phyloP scores from a whole-genome alignment of 805 yeast species.

The Cyberlindnera suaveolens region DNA sequence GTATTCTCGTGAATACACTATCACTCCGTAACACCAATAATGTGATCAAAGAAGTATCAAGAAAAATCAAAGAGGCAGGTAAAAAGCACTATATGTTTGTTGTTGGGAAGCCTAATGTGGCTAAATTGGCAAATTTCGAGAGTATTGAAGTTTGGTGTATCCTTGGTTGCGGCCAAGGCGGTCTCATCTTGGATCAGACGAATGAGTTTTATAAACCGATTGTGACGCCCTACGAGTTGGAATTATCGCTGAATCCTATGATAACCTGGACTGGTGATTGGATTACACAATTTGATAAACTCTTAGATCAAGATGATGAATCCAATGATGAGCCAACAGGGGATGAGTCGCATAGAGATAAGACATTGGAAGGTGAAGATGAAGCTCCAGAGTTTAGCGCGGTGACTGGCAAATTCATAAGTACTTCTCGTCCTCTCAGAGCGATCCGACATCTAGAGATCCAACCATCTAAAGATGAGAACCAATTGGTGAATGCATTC shows the following conservation, averaged over 20 bases:
- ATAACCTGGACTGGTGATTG: slow-evolving; percentile 91
- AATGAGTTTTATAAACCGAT: slow-evolving; percentile 87
- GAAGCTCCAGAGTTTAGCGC: slow-evolving; percentile 84
- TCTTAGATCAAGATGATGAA: slow-evolving; percentile 32
- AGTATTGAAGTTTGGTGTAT: slow-evolving; percentile 93
- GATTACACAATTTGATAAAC: slow-evolving; percentile 72
- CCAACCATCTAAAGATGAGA: slow-evolving; percentile 7
- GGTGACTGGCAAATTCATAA: slow-evolving; percentile 72
- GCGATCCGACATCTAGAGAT: slow-evolving; percentile 58
- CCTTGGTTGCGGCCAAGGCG: slow-evolving; percentile 91
- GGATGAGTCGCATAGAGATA: slow-evolving; percentile 22
- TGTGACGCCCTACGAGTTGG: slow-evolving; percentile 87
- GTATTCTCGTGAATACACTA: slow-evolving; percentile 83
- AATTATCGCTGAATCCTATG: slow-evolving; percentile 70
- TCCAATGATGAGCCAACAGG: slow-evolving; percentile 27
- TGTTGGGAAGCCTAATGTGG: slow-evolving; percentile 97
- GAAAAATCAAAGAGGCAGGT: slow-evolving; percentile 63
- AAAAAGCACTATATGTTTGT: slow-evolving; percentile 92
- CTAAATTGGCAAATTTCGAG: slow-evolving; percentile 93
- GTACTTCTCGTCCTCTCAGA: slow-evolving; percentile 72
- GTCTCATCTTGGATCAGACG: slow-evolving; percentile 72
- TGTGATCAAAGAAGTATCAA: slow-evolving; percentile 55
- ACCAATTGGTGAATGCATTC: slow-evolving; percentile 44
- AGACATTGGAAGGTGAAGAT: slow-evolving; percentile 30
- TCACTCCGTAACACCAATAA: slow-evolving; percentile 69